These are phyloP conservation scores for Juncus effusus DNA, from an alignment of 176 grass and related monocot species.

Conservation along the genomic window DNA sequence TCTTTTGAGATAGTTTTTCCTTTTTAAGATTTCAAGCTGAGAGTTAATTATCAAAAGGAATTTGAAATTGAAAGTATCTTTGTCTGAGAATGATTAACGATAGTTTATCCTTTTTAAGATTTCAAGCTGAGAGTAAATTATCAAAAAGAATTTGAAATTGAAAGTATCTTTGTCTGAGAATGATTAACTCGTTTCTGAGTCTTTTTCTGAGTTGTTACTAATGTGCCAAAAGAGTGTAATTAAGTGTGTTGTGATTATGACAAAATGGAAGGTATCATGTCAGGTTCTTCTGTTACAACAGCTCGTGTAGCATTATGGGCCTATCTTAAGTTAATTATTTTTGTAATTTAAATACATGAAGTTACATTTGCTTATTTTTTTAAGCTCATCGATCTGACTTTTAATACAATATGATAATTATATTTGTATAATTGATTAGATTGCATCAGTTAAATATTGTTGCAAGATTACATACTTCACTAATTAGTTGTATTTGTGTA, in stretches of 20 bases:
- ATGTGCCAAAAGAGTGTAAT: conserved; percentile 3
- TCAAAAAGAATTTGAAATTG: conserved; percentile 10
- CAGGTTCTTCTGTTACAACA: background rate
- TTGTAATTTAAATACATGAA: too few species aligned
- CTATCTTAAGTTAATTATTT: too few species aligned
- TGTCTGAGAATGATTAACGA: background rate
- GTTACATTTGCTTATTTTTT: too few species aligned
- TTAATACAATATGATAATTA: too few species aligned
- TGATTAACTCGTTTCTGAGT: conserved; percentile 21
- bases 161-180: background rate
- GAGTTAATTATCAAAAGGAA: background rate
- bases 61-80: conserved; percentile 3
- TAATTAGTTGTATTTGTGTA: too few species aligned
- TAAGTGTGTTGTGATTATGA: conserved; percentile 11
- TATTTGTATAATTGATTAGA: too few species aligned
- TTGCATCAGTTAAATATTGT: too few species aligned
- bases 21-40: background rate
- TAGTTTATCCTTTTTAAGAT: background rate
- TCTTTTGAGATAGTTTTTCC: background rate
- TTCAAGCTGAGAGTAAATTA: too few species aligned
- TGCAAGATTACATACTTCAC: too few species aligned
- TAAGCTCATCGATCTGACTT: too few species aligned
- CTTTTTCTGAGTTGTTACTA: conserved; percentile 13
- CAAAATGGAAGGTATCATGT: conserved; percentile 16
- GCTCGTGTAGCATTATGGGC: too few species aligned